Evolutionary conservation across 345 rosid genomes (phyloP), one percentile per base, ranked within the genome.

Genomic region (Aegle marmelos): DNA sequence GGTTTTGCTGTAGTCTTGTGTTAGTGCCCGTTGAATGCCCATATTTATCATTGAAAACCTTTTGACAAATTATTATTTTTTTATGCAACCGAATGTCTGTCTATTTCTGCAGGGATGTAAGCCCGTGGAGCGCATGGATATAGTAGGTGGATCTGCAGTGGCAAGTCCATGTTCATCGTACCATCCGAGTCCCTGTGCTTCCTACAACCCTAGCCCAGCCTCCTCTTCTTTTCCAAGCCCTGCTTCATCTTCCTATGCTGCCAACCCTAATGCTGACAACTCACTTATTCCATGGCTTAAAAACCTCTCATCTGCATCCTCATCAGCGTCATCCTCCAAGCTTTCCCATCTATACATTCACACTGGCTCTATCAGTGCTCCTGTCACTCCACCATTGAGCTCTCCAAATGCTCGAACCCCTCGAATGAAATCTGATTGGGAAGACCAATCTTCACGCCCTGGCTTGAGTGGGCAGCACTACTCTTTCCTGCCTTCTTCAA

Each of bases 331-430:
- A 16, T 90, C 90, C 30, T 87, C 98, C n/a, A 87, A 85, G 83
- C 81, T 82, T 57, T 90, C 98, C 77, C 89, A 90, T 73, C 90
- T 89, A 62, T 91, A 88, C 82, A 84, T 90, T 78, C 91, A 89
- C 11, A 90, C 92, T 25, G 97, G 98, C 56, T 96, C 99, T 53
- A 91, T 97, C 48, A 97, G 99, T 84, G 99, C 99, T 81, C 99
- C 99, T 5, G 99, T 97, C 57, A 97, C 99, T 9, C 99, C 99
- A 78, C 98, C 98, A 69, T 76, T 94, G 87, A 94, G 98, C 87
- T 97, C 99, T 62, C 99, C 99, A 36, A 89, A 94, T 34, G 91
- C 89, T 24, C 94, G 95, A 76, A 88, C 93, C 33, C 98, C 98
- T 1, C 88, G 95, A 41, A 79, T 81, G 8, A 92, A 80, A 81